Evolutionary conservation across 2,329 filamentous ascomycete species (phyloP), one percentile per base, ranked within the genome.

Genomic region (Paecilomyces sp.): DNA sequence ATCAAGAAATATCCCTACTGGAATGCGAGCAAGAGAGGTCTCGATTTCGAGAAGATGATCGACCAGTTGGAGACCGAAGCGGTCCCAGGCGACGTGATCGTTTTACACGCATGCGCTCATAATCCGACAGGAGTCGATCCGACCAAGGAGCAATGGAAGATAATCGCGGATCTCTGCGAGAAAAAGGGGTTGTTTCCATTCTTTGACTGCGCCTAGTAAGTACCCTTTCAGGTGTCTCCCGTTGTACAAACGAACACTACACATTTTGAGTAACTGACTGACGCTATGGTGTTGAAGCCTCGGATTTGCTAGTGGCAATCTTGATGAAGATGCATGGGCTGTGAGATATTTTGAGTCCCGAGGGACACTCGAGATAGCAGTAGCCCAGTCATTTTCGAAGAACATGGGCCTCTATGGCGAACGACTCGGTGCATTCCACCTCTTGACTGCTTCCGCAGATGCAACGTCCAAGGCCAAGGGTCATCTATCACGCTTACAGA

Each of bases 111-210:
- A 61, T 96, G 92, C 72, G 92, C 92, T 24, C 92, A 96, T 81
- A 96, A 96, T 79, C 92, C 92, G 25, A 96, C 92, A 0, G 92
- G 92, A 59, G 90, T 96, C 61, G 92, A 96, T 76, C 90, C 90
- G 3, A 93, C 91, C 24, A 80, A 87, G 65, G 88, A 91, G 56
- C 91, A 96, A 78, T 96, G 92, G 92, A 88, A 86, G 74, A 84
- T 91, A 78, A 83, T 96, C 59, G 90, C 91, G 53, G 76, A 80
- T 41, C 74, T 95, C 47, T 85, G 95, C 72, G 83, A 83, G 68
- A 74, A 83, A 69, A 91, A 88, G 80, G 85, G 84, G 63, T 90
- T 93, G 74, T 93, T 96, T 77, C 91, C 91, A 68, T 95, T 96
- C 83, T 96, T 96, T 77, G 92, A 96, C 80, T 89, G 85, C 63